These are phyloP conservation scores for Hordeum vulgare DNA, from an alignment of 176 grass and related monocot species.

Conservation along the genomic window MorexV3_pseudomolecules_assembly NC_058522.1:373152029-373152528, in stretches of 20 bases:
- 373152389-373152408: constrained; percentile 72
- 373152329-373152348: neutral
- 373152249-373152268: neutral
- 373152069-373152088: neutral
- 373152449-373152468: constrained; percentile 61
- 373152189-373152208: neutral
- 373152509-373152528: neutral
- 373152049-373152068: neutral
- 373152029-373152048: neutral
- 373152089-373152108: neutral
- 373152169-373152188: neutral
- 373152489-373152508: neutral
- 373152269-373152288: neutral
- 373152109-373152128: neutral
- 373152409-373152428: constrained; percentile 89
- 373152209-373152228: neutral
- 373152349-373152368: constrained; percentile 51
- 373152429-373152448: constrained; percentile 81
- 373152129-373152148: neutral
- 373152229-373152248: neutral
- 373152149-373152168: neutral
- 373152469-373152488: constrained; percentile 34
- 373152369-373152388: constrained; percentile 53
- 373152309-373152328: neutral
- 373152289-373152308: neutral